Percentiles rank a stretch among this genome's conserved stretches.
Evolutionary conservation across 2,329 filamentous ascomycete genomes (phyloP).

Genomic region (Golovinomyces cichoracearum): DNA sequence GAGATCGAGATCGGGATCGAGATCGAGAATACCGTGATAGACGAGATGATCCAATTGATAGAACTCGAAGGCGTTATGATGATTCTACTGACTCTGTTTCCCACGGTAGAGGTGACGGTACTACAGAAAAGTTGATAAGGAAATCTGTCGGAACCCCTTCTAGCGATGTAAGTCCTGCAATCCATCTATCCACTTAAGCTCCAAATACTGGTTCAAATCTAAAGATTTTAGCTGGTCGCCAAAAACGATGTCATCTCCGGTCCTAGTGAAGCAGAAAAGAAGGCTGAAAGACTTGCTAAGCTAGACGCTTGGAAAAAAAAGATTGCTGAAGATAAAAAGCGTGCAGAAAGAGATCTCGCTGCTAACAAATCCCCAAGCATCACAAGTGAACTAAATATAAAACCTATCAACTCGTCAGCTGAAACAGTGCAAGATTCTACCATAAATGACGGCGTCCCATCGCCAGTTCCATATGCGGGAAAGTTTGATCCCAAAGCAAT

Average conservation of each 20-base stretch:
- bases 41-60: slow-evolving; percentile 50
- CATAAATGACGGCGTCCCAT: slow-evolving; percentile 22
- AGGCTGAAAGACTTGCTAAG: slow-evolving; percentile 55
- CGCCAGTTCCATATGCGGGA: slow-evolving; percentile 37
- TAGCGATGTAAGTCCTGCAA: slow-evolving; percentile 27
- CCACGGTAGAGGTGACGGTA: slow-evolving; percentile 40
- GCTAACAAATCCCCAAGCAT: slow-evolving; percentile 39
- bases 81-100: slow-evolving; percentile 44
- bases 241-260: slow-evolving; percentile 16
- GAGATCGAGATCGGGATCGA: slow-evolving; percentile 35
- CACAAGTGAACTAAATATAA: slow-evolving; percentile 48
- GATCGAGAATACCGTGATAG: slow-evolving; percentile 37
- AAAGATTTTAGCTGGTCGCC: not conserved
- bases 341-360: slow-evolving; percentile 42
- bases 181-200: not conserved
- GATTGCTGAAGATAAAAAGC: slow-evolving; percentile 45
- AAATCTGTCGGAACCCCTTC: slow-evolving; percentile 24
- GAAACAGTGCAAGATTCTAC: slow-evolving; percentile 26
- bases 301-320: slow-evolving; percentile 84
- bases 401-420: slow-evolving; percentile 20
- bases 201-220: not conserved
- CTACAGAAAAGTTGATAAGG: slow-evolving; percentile 26
- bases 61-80: slow-evolving; percentile 35
- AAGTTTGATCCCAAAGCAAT: slow-evolving; percentile 77
- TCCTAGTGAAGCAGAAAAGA: slow-evolving; percentile 46